Evolutionary conservation across 75 land plant genomes (phyloP), one percentile per base, ranked within the genome.

Genomic region (Azolla pinnata): DNA sequence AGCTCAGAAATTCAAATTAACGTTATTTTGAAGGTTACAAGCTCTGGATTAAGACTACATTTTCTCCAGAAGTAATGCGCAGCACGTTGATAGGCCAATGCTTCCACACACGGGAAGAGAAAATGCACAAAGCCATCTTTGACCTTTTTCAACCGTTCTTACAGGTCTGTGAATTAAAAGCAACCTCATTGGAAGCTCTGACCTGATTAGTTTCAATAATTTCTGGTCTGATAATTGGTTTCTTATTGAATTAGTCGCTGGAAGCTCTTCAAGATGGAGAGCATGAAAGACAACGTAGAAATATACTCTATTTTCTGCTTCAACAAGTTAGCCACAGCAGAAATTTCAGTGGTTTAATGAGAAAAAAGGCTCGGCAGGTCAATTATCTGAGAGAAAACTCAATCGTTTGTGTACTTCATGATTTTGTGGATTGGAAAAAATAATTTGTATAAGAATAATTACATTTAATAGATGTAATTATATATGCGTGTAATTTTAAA

Each of bases 251-350:
- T 29, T 48, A 92, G 98, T 93, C 98, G 12, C 74, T 93, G 45
- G 98, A 93, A 65, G 80, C 98, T 54, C 74, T 88, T 69, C 87
- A 88, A 76, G 96, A 88, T 79, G 91, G 91, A 20, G 95, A 93
- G 49, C 85, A 84, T 69, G 98, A 93, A 75, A 82, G 81, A 59
- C 98, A 93, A 56, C 75, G 98, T 4, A 73, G 98, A 29, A 75
- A 83, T 71, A 69, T 93, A 35, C 65, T 93, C 0, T 93, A 88
- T 62, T 93, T 93, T 64, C 96, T 93, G 40, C 81, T 93, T 10
- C 87, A 88, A 53, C 98, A 93, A 85, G 98, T 93, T 12, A 72
- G 73, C 60, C 68, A 70, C 46, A 93, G 98, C 67, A 88, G 82
- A 57, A 93, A 93, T 54, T 93, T 93, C 67, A 85, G 84, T 67